Evolutionary conservation across 1,284 basidiomycete species (phyloP).

Genomic region (Ceratobasidium sp.): DNA sequence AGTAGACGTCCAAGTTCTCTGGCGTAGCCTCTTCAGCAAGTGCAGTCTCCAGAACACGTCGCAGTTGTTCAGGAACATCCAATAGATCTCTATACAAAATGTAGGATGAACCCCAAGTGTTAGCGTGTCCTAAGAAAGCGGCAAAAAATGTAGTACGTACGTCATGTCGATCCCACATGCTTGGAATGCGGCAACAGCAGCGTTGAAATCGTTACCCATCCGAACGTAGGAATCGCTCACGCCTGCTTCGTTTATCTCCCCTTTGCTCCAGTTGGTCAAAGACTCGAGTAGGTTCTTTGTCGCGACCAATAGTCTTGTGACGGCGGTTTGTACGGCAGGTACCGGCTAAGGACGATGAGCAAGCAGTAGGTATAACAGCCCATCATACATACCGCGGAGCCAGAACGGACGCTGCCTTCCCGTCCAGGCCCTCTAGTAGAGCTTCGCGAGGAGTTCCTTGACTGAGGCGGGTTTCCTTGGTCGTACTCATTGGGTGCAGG

Average conservation of each 20-base stretch:
- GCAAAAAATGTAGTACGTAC: constrained; percentile 63
- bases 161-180: constrained; percentile 89
- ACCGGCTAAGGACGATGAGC: constrained; percentile 29
- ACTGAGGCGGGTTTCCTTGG: background rate
- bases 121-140: constrained; percentile 14
- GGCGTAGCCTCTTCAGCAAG: constrained; percentile 89
- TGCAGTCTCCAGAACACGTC: constrained; percentile 88
- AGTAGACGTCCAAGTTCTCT: constrained; percentile 87
- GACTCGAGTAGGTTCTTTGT: constrained; percentile 95
- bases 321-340: constrained; percentile 80
- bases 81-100: constrained; percentile 76
- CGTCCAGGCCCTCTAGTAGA: constrained; percentile 25
- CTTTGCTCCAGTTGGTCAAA: constrained; percentile 87
- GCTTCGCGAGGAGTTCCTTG: constrained; percentile 27
- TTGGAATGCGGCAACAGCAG: constrained; percentile 88
- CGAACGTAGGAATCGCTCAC: constrained; percentile 98
- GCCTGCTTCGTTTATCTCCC: constrained; percentile 78
- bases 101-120: constrained; percentile 24
- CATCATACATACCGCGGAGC: constrained; percentile 11
- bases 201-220: constrained; percentile 97
- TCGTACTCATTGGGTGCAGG: constrained; percentile 37
- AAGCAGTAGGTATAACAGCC: too few relatives aligned
- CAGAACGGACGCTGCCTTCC: constrained; percentile 26
- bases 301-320: constrained; percentile 92
- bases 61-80: constrained; percentile 88